Percentiles rank a stretch among this genome's conserved stretches.
phyloP scores from a whole-genome alignment of 345 rosid species.

The Trapa incisa region DNA sequence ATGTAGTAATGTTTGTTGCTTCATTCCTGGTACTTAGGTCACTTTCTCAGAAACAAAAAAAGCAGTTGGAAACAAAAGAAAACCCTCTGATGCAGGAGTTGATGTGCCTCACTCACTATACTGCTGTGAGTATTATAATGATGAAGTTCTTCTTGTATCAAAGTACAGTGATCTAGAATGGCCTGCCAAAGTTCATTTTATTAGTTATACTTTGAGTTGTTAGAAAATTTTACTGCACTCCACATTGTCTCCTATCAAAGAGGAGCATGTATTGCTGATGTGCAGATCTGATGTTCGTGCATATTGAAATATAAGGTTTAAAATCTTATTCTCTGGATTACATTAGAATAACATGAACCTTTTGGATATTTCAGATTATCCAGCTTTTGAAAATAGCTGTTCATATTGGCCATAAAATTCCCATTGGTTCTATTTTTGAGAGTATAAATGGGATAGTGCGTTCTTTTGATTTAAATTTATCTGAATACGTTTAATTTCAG shows the following conservation, averaged over 20 bases:
- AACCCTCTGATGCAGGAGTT: conserved; percentile 49
- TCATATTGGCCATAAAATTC: neutral
- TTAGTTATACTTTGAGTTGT: neutral
- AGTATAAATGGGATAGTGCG: neutral
- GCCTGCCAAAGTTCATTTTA: neutral
- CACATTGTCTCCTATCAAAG: neutral
- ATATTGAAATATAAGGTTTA: neutral
- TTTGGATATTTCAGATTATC: neutral
- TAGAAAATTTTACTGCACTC: neutral
- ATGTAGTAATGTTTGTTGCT: conserved; percentile 13
- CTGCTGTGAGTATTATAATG: conserved; percentile 54
- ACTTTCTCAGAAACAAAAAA: conserved; percentile 61
- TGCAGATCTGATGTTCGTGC: neutral
- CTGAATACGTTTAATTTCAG: neutral
- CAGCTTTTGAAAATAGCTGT: neutral
- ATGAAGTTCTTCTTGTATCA: neutral
- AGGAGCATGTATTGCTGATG: neutral
- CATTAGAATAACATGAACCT: neutral
- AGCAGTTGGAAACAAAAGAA: conserved; percentile 62
- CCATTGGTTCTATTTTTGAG: neutral
- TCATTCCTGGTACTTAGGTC: conserved; percentile 33
- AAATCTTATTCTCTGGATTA: neutral
- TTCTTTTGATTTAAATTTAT: neutral
- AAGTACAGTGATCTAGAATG: neutral
- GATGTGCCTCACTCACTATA: conserved; percentile 61